A percentile compares a stretch with the other conserved stretches of the same genome.
phyloP scores from a whole-genome alignment of 2,329 filamentous ascomycete species.

The Trichoderma sp. region DNA sequence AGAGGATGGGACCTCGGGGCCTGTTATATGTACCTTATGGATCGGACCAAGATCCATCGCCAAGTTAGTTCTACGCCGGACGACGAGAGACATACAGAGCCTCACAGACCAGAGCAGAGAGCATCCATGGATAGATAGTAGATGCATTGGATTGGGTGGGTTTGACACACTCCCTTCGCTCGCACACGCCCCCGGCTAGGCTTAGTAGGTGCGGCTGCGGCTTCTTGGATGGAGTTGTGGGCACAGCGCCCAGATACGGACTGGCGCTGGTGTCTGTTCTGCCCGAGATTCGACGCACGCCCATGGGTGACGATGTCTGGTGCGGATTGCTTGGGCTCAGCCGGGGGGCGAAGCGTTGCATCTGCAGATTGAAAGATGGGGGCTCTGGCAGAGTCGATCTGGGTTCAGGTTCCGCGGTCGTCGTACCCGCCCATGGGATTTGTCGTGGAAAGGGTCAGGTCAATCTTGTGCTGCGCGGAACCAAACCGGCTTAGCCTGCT shows the following conservation, averaged over 20 bases:
- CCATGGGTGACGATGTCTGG: background rate
- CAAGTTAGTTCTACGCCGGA: background rate
- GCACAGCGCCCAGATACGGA: background rate
- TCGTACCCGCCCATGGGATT: background rate
- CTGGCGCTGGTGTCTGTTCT: background rate
- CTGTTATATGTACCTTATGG: slow-evolving; percentile 6
- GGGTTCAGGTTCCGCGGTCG: background rate
- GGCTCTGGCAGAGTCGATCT: background rate
- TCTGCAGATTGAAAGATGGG: background rate
- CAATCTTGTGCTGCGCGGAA: background rate
- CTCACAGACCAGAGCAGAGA: background rate
- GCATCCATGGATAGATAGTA: background rate
- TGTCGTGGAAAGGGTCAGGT: background rate
- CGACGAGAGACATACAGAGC: background rate
- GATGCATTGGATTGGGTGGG: background rate
- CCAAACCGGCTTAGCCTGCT: background rate
- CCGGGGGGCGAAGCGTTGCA: slow-evolving; percentile 9
- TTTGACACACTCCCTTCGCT: background rate
- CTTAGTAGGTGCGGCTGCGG: background rate
- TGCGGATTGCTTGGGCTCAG: background rate
- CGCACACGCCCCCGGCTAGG: background rate
- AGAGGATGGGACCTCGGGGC: background rate
- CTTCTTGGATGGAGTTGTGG: background rate
- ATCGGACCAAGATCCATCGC: slow-evolving; percentile 9
- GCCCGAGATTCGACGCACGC: background rate